These are phyloP conservation scores for Silene uniflora DNA, from an alignment of 148 eudicot genomes.

Conservation along the genomic window DNA sequence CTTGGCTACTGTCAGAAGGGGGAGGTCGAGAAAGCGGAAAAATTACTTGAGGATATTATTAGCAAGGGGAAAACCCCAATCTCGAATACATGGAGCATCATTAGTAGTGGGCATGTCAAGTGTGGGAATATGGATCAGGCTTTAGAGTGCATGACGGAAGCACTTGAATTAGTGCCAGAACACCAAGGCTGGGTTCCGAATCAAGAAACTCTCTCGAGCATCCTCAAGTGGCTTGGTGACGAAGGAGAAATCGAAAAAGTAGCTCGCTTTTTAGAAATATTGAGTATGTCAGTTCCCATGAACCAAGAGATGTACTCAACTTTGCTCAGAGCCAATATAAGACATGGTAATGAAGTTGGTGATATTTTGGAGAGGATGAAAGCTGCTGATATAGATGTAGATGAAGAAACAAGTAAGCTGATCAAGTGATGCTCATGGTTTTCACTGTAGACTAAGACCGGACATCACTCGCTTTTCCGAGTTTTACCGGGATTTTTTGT, in stretches of 20 bases:
- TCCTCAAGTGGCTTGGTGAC: conserved; percentile 47
- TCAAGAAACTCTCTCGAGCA: conserved; percentile 19
- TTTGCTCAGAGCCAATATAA: conserved; percentile 22
- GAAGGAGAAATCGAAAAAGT: conserved; percentile 33
- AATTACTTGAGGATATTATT: conserved; percentile 33
- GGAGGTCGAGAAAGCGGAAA: conserved; percentile 36
- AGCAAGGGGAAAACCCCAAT: conserved; percentile 38
- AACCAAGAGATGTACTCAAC: conserved; percentile 26
- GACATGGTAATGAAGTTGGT: conserved; percentile 27
- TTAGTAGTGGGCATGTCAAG: conserved; percentile 39
- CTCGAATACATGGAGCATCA: conserved; percentile 52
- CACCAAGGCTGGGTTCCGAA: conserved; percentile 49
- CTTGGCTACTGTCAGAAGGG: conserved; percentile 45
- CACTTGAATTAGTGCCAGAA: conserved; percentile 34
- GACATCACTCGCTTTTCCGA: background rate
- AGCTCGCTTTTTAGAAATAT: conserved; percentile 33
- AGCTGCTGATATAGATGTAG: conserved; percentile 26
- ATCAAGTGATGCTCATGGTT: conserved; percentile 2
- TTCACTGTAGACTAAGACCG: background rate
- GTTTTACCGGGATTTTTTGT: conserved; percentile 25
- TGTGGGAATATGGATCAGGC: conserved; percentile 36
- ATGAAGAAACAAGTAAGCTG: conserved; percentile 27
- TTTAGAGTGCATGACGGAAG: conserved; percentile 40
- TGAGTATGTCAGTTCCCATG: conserved; percentile 25
- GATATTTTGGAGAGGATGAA: conserved; percentile 33